A percentile compares a stretch with the other conserved stretches of the same genome.
These are phyloP conservation scores for Kalmusia sp. DNA, from an alignment of 2,329 filamentous ascomycete species.

Conservation along the genomic window DNA sequence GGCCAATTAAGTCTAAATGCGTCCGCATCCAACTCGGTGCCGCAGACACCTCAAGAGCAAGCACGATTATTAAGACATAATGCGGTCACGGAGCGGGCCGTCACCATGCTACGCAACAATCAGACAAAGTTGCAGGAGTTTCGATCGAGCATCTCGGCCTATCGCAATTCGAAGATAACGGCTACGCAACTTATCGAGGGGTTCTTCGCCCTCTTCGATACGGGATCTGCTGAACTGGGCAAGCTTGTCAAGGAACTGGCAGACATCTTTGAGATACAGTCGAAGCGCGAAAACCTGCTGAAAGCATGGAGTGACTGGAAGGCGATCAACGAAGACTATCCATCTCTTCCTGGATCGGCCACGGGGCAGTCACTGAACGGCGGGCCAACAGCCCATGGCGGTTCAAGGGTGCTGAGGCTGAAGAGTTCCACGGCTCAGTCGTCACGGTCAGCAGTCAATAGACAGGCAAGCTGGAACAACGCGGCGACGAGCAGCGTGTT, in stretches of 20 bases:
- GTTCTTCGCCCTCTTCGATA: conserved; percentile 87
- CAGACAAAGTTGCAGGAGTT: conserved; percentile 77
- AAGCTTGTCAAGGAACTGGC: conserved; percentile 91
- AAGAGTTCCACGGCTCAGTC: conserved; percentile 75
- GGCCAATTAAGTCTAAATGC: conserved; percentile 42
- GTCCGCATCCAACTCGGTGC: conserved; percentile 21
- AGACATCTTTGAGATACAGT: conserved; percentile 86
- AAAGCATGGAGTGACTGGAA: conserved; percentile 95
- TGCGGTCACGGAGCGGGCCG: conserved; percentile 84
- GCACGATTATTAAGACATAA: conserved; percentile 80
- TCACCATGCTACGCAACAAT: conserved; percentile 81
- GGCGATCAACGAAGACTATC: conserved; percentile 95
- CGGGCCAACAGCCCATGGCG: conserved; percentile 57
- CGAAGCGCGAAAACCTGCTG: conserved; percentile 75
- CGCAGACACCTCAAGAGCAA: conserved; percentile 74
- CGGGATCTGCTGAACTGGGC: conserved; percentile 79
- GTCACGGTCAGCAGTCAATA: conserved; percentile 64
- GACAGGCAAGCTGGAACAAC: conserved; percentile 65
- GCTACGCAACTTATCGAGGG: conserved; percentile 82
- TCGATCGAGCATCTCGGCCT: conserved; percentile 79
- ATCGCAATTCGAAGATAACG: conserved; percentile 71
- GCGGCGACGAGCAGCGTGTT: conserved; percentile 45
- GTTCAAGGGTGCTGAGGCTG: conserved; percentile 69
- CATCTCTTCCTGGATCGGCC: conserved; percentile 76
- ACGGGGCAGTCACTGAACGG: conserved; percentile 50